These are phyloP conservation scores for Leccinum boreale DNA, from an alignment of 768 basidiomycete genomes.

Conservation along the genomic window DNA sequence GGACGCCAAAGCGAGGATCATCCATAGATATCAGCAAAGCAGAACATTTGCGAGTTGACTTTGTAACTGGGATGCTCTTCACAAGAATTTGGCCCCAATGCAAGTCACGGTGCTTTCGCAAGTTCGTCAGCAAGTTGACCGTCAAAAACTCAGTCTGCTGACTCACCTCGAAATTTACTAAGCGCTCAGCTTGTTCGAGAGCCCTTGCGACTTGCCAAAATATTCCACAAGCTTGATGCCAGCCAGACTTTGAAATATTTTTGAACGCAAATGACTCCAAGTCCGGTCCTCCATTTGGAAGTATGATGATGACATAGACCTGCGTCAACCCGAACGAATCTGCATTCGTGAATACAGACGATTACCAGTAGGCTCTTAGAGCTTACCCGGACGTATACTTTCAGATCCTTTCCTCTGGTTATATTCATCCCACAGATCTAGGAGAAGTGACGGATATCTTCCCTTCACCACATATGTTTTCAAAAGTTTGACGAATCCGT, in stretches of 20 bases:
- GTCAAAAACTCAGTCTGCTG: background rate
- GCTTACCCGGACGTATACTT: conserved; percentile 78
- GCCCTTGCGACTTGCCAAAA: conserved; percentile 88
- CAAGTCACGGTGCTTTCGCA: conserved; percentile 88
- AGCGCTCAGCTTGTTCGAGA: conserved; percentile 74
- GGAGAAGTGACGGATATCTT: conserved; percentile 72
- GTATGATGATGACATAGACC: conserved; percentile 83
- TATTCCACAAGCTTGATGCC: conserved; percentile 84
- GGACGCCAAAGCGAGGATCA: conserved; percentile 59
- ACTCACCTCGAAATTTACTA: conserved; percentile 84
- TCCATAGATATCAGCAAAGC: conserved; percentile 57
- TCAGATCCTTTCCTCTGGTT: conserved; percentile 72
- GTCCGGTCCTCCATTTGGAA: conserved; percentile 88
- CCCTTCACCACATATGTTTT: conserved; percentile 88
- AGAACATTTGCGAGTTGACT: conserved; percentile 30
- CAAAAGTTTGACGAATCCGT: conserved; percentile 76
- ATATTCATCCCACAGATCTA: conserved; percentile 88
- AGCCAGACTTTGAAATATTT: conserved; percentile 55
- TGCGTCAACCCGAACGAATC: conserved; percentile 77
- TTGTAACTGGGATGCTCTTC: conserved; percentile 44
- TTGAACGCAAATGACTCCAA: conserved; percentile 80
- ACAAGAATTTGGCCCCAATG: conserved; percentile 97
- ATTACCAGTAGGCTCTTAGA: background rate
- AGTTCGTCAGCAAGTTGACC: background rate
- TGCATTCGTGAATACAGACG: conserved; percentile 29